Evolutionary conservation across 129 eudicot species (phyloP).

Genomic region (Chrysanthemum makinoi): DNA sequence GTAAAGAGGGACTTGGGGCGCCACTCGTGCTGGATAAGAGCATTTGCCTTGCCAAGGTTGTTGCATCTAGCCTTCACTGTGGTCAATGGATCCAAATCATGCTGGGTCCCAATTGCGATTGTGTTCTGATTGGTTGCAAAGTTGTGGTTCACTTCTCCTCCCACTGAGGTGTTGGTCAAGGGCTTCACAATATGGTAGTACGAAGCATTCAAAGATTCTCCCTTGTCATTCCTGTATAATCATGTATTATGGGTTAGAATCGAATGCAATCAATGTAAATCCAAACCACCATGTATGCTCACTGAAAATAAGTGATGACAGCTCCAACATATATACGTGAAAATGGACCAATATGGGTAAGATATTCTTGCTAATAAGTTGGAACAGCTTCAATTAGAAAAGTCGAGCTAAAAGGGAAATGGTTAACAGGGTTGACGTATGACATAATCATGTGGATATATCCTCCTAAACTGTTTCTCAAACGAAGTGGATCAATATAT

Average conservation of each 20-base stretch:
- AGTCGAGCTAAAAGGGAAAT: no score
- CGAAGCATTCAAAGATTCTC: constrained; percentile 78
- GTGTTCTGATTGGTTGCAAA: constrained; percentile 90
- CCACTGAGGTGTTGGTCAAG: constrained; percentile 78
- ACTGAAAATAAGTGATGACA: no score
- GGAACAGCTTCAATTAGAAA: no score
- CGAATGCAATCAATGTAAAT: neutral
- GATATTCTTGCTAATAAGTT: no score
- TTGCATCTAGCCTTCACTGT: constrained; percentile 68
- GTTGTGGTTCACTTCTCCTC: constrained; percentile 86
- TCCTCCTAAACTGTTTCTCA: no score
- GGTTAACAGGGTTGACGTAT: no score
- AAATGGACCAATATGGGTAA: no score
- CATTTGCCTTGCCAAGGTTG: constrained; percentile 82
- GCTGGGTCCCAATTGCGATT: constrained; percentile 82
- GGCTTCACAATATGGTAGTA: constrained; percentile 88
- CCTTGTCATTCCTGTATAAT: constrained; percentile 76
- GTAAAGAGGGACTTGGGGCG: constrained; percentile 92
- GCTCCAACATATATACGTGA: no score
- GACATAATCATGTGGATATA: no score
- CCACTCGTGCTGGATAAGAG: constrained; percentile 97
- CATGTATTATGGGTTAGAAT: neutral
- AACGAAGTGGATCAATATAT: no score
- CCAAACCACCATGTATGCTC: neutral
- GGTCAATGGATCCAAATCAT: constrained; percentile 79